phyloP scores from a whole-genome alignment of 139 green algal genomes.

The Zygnema circumcarinatum region DNA sequence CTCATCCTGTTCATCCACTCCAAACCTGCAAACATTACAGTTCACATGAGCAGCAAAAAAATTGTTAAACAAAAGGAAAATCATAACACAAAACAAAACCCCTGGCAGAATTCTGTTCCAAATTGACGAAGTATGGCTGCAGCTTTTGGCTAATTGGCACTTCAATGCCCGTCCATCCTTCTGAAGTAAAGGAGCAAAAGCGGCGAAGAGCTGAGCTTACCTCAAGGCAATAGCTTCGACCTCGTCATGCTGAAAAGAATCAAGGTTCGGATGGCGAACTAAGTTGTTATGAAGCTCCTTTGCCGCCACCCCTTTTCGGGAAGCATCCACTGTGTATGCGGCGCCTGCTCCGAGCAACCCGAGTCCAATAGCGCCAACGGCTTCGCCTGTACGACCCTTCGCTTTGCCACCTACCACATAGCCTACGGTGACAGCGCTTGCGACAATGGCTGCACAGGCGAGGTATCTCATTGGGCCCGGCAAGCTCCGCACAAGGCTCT shows the following conservation, averaged over 20 bases:
- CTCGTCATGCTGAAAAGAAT: constrained; percentile 23
- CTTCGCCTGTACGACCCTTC: constrained; percentile 17
- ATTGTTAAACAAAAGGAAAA: neutral
- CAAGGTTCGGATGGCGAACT: constrained; percentile 16
- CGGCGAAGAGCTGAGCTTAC: neutral
- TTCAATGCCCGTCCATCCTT: too few relatives aligned
- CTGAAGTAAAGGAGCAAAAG: neutral
- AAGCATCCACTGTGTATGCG: constrained; percentile 31
- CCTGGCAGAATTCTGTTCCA: too few relatives aligned
- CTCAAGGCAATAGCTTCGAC: constrained; percentile 42
- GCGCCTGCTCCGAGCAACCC: constrained; percentile 31
- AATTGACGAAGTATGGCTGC: too few relatives aligned
- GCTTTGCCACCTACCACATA: constrained; percentile 21
- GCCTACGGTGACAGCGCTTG: constrained; percentile 11
- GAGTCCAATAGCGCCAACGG: constrained; percentile 34
- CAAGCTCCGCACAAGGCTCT: constrained; percentile 38
- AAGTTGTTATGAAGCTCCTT: constrained; percentile 48
- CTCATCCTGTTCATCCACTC: constrained; percentile 45
- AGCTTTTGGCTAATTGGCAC: too few relatives aligned
- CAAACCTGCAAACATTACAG: constrained; percentile 45
- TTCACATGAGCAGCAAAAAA: neutral
- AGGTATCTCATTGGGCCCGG: constrained; percentile 30
- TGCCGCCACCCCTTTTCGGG: constrained; percentile 45
- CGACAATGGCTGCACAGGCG: constrained; percentile 38
- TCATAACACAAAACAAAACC: neutral